Conservation (phyloP, 768 basidiomycete species). For the Mycena capillaripes region DNA sequence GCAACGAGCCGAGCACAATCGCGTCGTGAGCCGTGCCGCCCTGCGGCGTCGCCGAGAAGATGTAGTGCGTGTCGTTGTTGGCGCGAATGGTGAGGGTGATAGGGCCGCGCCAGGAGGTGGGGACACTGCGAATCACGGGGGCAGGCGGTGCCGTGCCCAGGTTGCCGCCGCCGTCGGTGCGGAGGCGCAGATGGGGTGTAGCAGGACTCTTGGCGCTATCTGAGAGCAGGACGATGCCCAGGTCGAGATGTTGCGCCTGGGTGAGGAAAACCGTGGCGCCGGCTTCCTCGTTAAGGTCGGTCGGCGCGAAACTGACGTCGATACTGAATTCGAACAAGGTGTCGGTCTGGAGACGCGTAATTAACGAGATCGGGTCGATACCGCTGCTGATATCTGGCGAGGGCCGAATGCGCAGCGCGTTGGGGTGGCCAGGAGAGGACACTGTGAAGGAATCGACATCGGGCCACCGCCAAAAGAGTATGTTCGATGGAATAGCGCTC, state of each 20-base stretch:
- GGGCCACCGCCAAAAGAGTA: constrained; percentile 40
- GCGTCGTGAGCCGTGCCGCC: constrained; percentile 6
- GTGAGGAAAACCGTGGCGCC: constrained; percentile 40
- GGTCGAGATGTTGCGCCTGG: constrained; percentile 29
- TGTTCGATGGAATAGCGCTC: constrained; percentile 35
- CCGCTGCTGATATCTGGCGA: constrained; percentile 38
- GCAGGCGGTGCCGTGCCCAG: constrained; percentile 15
- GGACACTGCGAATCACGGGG: constrained; percentile 24
- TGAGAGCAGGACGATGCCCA: constrained; percentile 23
- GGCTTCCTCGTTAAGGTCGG: constrained; percentile 38
- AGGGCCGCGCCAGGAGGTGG: constrained; percentile 20
- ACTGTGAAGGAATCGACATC: constrained; percentile 34
- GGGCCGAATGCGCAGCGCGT: constrained; percentile 32
- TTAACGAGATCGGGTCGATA: constrained; percentile 36
- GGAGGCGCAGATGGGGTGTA: constrained; percentile 27
- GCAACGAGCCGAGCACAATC: constrained; percentile 30
- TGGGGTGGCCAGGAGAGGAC: constrained; percentile 29
- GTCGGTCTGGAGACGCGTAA: constrained; percentile 41
- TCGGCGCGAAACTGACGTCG: constrained; percentile 34
- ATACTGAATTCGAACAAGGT: constrained; percentile 38
- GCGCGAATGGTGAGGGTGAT: constrained; percentile 31
- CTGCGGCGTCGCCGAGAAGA: constrained; percentile 24
- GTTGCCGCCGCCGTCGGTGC: constrained; percentile 25
- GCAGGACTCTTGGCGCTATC: constrained; percentile 5
- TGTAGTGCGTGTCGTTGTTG: constrained; percentile 30